Base-by-base conservation (phyloP, 2,329 filamentous ascomycete species). In the Arthrobotrys musiformis region DNA sequence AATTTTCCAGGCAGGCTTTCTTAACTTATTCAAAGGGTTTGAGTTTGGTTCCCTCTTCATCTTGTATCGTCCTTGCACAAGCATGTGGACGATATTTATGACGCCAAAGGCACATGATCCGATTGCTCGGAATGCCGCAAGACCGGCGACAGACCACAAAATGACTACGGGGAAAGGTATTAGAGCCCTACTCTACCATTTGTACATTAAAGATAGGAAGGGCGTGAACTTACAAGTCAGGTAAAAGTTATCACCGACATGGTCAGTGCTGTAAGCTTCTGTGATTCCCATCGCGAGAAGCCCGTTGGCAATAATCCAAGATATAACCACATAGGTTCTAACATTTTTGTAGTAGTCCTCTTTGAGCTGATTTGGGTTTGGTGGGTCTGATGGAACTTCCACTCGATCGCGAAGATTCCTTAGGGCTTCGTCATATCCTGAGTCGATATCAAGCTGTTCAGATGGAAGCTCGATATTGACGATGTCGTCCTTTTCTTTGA, bases 261-360 rank as follows among this genome's bases (percentile, higher is more conserved):
- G 86, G 56, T 87, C 88, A 76, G 88, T 86, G 52, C 89, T 89
- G 84, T 97, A 99, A 2, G 92, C 90, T 84, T 99, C 95, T 4
- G 89, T 92, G 13, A 98, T 91, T 1, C 91, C 89, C 95, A 99
- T 99, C 82, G 93, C 94, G 40, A 99, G 89, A 75, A 97, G 89
- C 2, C 92, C 93, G 83, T 99, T 99, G 81, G 90, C 89, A 37
- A 96, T 88, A 88, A 99, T 93, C 95, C 95, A 99, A 54, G 90
- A 88, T 48, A 97, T 90, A 11, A 99, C 95, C 90, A 99, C 96
- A 89, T 99, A 99, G 0, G 95, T 99, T 67, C 95, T 90, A 63
- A 99, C 95, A 44, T 91, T 93, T 83, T 94, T 93, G 88, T 99
- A 99, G 87, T 99, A 99, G 85, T 99, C 95, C 84, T 99, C 95